A percentile compares a stretch with the other conserved stretches of the same genome.
Evolutionary conservation across 305 asterid species (phyloP).

Genomic region (Lippia alba): DNA sequence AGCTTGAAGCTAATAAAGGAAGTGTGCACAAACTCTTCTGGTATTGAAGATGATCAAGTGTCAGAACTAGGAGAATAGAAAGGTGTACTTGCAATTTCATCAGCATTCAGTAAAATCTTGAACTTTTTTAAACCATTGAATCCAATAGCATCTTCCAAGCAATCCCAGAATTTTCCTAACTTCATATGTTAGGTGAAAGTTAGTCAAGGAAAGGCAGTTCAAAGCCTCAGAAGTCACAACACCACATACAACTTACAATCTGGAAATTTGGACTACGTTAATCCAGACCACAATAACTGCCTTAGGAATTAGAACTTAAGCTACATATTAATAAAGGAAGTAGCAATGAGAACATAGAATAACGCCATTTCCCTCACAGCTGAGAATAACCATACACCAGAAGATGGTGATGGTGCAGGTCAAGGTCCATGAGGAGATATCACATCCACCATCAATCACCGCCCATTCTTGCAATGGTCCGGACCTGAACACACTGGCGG

Average conservation of each 20-base stretch:
- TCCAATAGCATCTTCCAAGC: no score
- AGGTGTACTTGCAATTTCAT: conserved; percentile 28
- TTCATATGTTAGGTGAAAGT: neutral
- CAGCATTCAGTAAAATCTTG: conserved; percentile 30
- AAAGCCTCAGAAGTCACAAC: neutral
- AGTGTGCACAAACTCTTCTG: no score
- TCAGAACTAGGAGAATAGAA: conserved; percentile 18
- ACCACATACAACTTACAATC: neutral
- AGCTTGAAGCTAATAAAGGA: no score
- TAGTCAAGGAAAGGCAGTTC: neutral
- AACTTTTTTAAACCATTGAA: neutral
- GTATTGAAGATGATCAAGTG: conserved; percentile 34
- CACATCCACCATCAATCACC: conserved; percentile 52
- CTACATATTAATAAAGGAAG: conserved; percentile 32
- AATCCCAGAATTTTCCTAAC: neutral
- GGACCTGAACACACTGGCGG: no score
- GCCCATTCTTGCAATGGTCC: conserved; percentile 58
- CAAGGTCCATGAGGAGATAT: conserved; percentile 35
- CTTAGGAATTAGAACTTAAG: neutral
- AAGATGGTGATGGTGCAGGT: conserved; percentile 36
- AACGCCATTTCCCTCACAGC: conserved; percentile 25
- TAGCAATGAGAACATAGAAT: conserved; percentile 22
- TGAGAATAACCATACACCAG: conserved; percentile 28
- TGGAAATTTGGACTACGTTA: neutral
- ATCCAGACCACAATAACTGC: neutral